Evolutionary conservation across 2,329 filamentous ascomycete genomes (phyloP).

Genomic region (Colletotrichum sp.): DNA sequence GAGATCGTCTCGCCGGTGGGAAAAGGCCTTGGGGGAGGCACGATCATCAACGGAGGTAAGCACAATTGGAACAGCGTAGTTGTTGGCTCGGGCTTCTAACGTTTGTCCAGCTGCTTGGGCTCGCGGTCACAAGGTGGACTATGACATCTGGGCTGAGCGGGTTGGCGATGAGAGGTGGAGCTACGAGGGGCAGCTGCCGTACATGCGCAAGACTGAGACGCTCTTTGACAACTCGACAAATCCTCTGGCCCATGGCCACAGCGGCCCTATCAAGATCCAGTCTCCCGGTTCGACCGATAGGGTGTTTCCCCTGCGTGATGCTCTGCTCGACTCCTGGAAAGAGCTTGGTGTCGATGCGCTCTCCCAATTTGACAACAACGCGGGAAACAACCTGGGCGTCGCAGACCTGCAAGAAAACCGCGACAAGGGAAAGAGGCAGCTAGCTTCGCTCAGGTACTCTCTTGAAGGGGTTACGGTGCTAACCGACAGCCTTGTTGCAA

Average conservation of each 20-base stretch:
- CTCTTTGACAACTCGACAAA: slow-evolving; percentile 31
- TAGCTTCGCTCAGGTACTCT: slow-evolving; percentile 25
- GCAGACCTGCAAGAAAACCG: slow-evolving; percentile 31
- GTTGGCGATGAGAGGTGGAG: slow-evolving; percentile 46
- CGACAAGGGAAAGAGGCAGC: slow-evolving; percentile 25
- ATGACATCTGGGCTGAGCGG: slow-evolving; percentile 44
- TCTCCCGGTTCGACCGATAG: slow-evolving; percentile 29
- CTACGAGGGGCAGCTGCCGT: slow-evolving; percentile 50
- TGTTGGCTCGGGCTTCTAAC: background rate
- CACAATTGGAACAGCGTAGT: background rate
- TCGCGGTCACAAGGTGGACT: slow-evolving; percentile 49
- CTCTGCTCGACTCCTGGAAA: slow-evolving; percentile 41
- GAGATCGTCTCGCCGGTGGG: slow-evolving; percentile 31
- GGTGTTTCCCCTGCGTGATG: slow-evolving; percentile 40
- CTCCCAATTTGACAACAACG: slow-evolving; percentile 29
- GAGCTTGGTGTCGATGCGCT: slow-evolving; percentile 40
- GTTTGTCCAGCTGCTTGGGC: slow-evolving; percentile 39
- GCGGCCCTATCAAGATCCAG: slow-evolving; percentile 37
- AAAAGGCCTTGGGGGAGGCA: slow-evolving; percentile 45
- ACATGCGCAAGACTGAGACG: slow-evolving; percentile 38
- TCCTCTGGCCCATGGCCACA: slow-evolving; percentile 39
- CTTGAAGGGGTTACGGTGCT: slow-evolving; percentile 29
- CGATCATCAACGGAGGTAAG: slow-evolving; percentile 42
- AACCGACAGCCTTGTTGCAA: slow-evolving; percentile 24
- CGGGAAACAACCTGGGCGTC: slow-evolving; percentile 35